These are phyloP conservation scores for Leptographium radiaticola DNA, from an alignment of 2,329 filamentous ascomycete species.

Conservation along the genomic window DNA sequence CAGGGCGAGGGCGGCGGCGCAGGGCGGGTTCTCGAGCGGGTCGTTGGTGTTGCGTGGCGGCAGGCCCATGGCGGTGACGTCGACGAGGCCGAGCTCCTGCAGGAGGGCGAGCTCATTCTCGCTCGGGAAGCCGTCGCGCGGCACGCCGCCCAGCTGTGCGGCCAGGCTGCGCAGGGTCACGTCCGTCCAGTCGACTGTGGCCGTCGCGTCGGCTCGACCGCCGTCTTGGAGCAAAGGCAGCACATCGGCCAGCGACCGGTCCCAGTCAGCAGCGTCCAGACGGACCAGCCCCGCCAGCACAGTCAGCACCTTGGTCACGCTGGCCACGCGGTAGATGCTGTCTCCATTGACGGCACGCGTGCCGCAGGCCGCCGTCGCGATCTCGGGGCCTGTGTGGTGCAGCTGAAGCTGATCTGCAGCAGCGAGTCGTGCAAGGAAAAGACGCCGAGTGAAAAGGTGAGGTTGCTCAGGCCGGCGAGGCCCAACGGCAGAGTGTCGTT, in stretches of 20 bases:
- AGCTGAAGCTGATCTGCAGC: slow-evolving; percentile 18
- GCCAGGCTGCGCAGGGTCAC: slow-evolving; percentile 15
- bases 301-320: slow-evolving; percentile 23
- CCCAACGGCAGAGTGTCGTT: neutral
- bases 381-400: slow-evolving; percentile 24
- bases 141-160: slow-evolving; percentile 13
- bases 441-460: slow-evolving; percentile 5
- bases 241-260: slow-evolving; percentile 2
- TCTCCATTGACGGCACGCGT: slow-evolving; percentile 16
- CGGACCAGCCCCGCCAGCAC: slow-evolving; percentile 18
- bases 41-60: slow-evolving; percentile 1
- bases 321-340: slow-evolving; percentile 24
- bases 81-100: neutral
- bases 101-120: slow-evolving; percentile 1
- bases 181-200: slow-evolving; percentile 17
- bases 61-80: slow-evolving; percentile 3
- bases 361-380: slow-evolving; percentile 14
- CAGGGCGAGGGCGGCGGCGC: neutral
- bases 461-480: neutral
- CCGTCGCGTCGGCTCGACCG: slow-evolving; percentile 16
- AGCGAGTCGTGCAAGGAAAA: slow-evolving; percentile 3
- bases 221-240: slow-evolving; percentile 5
- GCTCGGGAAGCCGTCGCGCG: slow-evolving; percentile 10
- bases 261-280: slow-evolving; percentile 1
- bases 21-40: slow-evolving; percentile 4